phyloP scores from a whole-genome alignment of 2,329 filamentous ascomycete species.

The Epichloe amarillans region DNA sequence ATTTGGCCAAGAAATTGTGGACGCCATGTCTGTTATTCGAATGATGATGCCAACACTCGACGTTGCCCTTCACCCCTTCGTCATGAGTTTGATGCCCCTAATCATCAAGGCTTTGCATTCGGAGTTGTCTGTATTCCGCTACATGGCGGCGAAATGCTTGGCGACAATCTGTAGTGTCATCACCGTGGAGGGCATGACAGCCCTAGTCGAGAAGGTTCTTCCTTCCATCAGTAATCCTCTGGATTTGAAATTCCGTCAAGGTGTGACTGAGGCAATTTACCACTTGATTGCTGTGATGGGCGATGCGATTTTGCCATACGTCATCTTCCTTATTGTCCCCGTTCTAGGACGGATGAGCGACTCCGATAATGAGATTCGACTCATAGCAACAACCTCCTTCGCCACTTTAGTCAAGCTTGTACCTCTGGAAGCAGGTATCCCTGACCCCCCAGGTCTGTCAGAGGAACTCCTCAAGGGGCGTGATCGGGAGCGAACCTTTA shows the following conservation, averaged over 20 bases:
- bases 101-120: slow-evolving; percentile 82
- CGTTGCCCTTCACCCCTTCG: slow-evolving; percentile 58
- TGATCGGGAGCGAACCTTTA: slow-evolving; percentile 91
- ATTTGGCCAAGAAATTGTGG: slow-evolving; percentile 83
- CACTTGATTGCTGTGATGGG: slow-evolving; percentile 98
- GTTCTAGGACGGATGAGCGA: slow-evolving; percentile 97
- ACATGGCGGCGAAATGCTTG: slow-evolving; percentile 93
- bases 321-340: slow-evolving; percentile 96
- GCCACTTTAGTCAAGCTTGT: slow-evolving; percentile 95
- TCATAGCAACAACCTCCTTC: slow-evolving; percentile 93
- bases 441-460: slow-evolving; percentile 91
- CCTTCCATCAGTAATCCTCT: slow-evolving; percentile 84
- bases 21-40: slow-evolving; percentile 83
- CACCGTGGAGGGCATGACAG: slow-evolving; percentile 88
- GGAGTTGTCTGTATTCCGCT: slow-evolving; percentile 80
- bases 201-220: slow-evolving; percentile 82
- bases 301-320: slow-evolving; percentile 86
- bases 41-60: slow-evolving; percentile 88
- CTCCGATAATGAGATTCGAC: slow-evolving; percentile 85
- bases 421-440: slow-evolving; percentile 90
- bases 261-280: slow-evolving; percentile 89
- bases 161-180: slow-evolving; percentile 97
- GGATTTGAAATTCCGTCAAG: slow-evolving; percentile 80
- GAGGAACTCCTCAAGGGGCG: slow-evolving; percentile 77
- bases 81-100: slow-evolving; percentile 71